Evolutionary conservation across 2,329 filamentous ascomycete genomes (phyloP).

Genomic region (Fusarium gaditjirri): DNA sequence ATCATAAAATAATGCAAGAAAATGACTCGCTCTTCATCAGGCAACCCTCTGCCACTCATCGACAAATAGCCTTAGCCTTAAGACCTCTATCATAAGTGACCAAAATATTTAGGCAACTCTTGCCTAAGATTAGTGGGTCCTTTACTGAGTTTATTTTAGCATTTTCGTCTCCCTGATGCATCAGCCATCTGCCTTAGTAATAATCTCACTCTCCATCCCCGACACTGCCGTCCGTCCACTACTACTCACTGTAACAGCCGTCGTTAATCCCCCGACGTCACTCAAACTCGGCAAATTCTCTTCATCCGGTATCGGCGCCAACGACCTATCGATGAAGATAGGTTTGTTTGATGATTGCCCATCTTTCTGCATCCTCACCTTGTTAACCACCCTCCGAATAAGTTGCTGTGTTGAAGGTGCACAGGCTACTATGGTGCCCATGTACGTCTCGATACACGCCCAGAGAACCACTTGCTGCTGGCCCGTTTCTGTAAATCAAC

Average conservation of each 20-base stretch:
- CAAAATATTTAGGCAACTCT: too few relatives aligned
- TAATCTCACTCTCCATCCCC: not conserved
- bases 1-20: not conserved
- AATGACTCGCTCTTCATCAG: too few relatives aligned
- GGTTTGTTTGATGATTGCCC: fast-evolving
- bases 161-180: too few relatives aligned
- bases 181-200: not conserved
- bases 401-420: not conserved
- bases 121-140: too few relatives aligned
- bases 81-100: too few relatives aligned
- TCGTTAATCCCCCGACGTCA: not conserved
- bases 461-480: fast-evolving
- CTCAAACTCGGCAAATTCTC: not conserved
- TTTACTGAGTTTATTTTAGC: too few relatives aligned
- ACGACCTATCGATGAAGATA: not conserved
- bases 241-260: not conserved
- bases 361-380: not conserved
- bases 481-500: not conserved
- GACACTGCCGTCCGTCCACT: not conserved
- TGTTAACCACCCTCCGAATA: fast-evolving
- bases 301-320: not conserved
- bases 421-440: constrained; percentile 3
- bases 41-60: too few relatives aligned
- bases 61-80: too few relatives aligned
- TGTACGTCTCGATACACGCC: constrained; percentile 2